A percentile compares a stretch with the other conserved stretches of the same genome.
Conservation (phyloP, 345 rosid species). For the Murraya koenigii region DNA sequence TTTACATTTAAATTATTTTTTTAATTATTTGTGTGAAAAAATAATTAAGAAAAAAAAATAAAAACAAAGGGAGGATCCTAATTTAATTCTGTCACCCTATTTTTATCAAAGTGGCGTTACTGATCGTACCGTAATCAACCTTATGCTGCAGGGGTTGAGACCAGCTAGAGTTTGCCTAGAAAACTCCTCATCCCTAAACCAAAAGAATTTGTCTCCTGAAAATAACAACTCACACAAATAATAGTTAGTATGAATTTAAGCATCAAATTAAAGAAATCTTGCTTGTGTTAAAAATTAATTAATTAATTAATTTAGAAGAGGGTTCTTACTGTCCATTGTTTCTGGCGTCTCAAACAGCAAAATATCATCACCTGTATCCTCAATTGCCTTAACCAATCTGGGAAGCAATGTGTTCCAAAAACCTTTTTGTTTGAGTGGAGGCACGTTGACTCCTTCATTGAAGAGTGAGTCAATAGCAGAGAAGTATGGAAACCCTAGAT, state of each 20-base stretch:
- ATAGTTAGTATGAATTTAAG: no score
- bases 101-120: no score
- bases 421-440: slow-evolving; percentile 29
- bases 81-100: no score
- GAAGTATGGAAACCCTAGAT: slow-evolving; percentile 59
- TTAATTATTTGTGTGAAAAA: no score
- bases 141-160: slow-evolving; percentile 55
- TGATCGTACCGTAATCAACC: slow-evolving; percentile 49
- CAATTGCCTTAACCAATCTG: slow-evolving; percentile 44
- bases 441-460: slow-evolving; percentile 51
- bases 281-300: not conserved
- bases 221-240: not conserved
- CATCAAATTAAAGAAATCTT: not conserved
- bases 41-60: no score
- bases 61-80: no score
- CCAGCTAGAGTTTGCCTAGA: slow-evolving; percentile 78
- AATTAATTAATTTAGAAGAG: not conserved
- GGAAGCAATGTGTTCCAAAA: slow-evolving; percentile 48
- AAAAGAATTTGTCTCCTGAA: slow-evolving; percentile 64
- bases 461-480: slow-evolving; percentile 59
- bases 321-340: slow-evolving; percentile 37
- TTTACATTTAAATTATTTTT: no score
- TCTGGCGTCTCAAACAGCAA: slow-evolving; percentile 59
- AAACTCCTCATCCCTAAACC: slow-evolving; percentile 77
- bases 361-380: slow-evolving; percentile 34